Conservation (phyloP, 257 asterid genomes). For the Datura wrightii region DNA sequence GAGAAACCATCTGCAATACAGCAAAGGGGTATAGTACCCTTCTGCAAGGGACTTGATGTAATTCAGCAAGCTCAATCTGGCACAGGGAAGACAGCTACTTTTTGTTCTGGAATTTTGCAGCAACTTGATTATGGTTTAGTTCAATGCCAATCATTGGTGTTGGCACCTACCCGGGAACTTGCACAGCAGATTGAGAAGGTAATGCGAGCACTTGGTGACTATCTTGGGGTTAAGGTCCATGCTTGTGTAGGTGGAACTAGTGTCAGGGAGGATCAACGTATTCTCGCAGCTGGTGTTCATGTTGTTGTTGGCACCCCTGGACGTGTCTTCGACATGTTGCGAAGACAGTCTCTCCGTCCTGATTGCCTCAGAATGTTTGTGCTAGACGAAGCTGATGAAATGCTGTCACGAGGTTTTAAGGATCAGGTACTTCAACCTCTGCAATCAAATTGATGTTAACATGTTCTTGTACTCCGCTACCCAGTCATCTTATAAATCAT, state of each 20-base stretch:
- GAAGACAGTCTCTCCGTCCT: slow-evolving; percentile 73
- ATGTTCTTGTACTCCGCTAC: neutral
- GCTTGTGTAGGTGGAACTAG: slow-evolving; percentile 93
- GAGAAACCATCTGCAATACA: slow-evolving; percentile 96
- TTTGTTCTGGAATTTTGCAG: slow-evolving; percentile 84
- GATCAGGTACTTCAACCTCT: slow-evolving; percentile 61
- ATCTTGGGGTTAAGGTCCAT: slow-evolving; percentile 87
- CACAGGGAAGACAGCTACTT: slow-evolving; percentile 85
- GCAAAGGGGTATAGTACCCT: slow-evolving; percentile 89
- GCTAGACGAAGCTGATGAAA: slow-evolving; percentile 88
- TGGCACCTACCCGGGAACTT: slow-evolving; percentile 84
- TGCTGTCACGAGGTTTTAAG: slow-evolving; percentile 87
- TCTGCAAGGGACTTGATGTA: slow-evolving; percentile 81
- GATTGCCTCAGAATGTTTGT: slow-evolving; percentile 78
- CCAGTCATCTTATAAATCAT: neutral
- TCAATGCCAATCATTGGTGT: slow-evolving; percentile 78
- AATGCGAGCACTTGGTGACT: slow-evolving; percentile 89
- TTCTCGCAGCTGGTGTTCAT: slow-evolving; percentile 78
- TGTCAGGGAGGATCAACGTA: slow-evolving; percentile 85
- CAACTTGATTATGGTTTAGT: slow-evolving; percentile 70
- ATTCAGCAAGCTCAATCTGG: slow-evolving; percentile 93
- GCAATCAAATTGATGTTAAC: neutral
- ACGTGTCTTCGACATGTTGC: slow-evolving; percentile 82
- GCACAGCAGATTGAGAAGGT: slow-evolving; percentile 88
- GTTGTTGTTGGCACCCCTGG: slow-evolving; percentile 94